phyloP scores from a whole-genome alignment of 1,284 basidiomycete genomes.

The Porodaedalea pini region DNA sequence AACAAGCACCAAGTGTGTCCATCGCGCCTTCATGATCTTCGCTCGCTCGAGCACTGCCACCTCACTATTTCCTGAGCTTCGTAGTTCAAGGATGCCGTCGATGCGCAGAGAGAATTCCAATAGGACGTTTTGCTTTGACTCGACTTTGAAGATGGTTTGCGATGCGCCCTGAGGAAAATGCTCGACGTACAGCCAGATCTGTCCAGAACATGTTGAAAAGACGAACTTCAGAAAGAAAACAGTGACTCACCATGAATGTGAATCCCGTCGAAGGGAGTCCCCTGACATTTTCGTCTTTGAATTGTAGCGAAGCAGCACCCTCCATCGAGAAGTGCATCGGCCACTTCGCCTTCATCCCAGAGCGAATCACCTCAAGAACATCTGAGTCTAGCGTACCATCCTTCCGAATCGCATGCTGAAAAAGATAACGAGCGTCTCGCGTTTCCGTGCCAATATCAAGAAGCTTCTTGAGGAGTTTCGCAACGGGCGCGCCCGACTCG shows the following conservation, averaged over 20 bases:
- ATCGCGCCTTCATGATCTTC: slow-evolving; percentile 49
- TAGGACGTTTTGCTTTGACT: slow-evolving; percentile 30
- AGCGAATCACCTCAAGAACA: slow-evolving; percentile 63
- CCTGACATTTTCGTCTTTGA: slow-evolving; percentile 41
- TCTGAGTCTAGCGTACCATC: slow-evolving; percentile 46
- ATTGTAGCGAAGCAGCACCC: slow-evolving; percentile 45
- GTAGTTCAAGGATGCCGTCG: slow-evolving; percentile 54
- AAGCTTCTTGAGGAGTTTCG: slow-evolving; percentile 58
- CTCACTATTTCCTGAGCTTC: slow-evolving; percentile 40
- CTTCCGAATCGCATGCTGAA: slow-evolving; percentile 47
- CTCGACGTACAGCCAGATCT: slow-evolving; percentile 72
- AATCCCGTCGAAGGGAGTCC: slow-evolving; percentile 58
- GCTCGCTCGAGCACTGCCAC: slow-evolving; percentile 42
- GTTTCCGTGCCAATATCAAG: slow-evolving; percentile 70
- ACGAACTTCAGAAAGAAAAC: slow-evolving; percentile 3
- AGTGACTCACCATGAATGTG: slow-evolving; percentile 56
- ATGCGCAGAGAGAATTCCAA: slow-evolving; percentile 47
- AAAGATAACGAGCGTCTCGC: slow-evolving; percentile 53
- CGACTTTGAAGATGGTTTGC: slow-evolving; percentile 46
- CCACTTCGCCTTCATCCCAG: slow-evolving; percentile 68
- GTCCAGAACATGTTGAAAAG: slow-evolving; percentile 12
- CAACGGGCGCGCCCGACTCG: slow-evolving; percentile 25
- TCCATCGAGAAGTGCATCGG: slow-evolving; percentile 69
- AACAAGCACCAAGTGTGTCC: slow-evolving; percentile 66
- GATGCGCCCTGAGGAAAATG: slow-evolving; percentile 42